Evolutionary conservation across 345 rosid genomes (phyloP), one percentile per base, ranked within the genome.

Genomic region (Lumnitzera racemosa): DNA sequence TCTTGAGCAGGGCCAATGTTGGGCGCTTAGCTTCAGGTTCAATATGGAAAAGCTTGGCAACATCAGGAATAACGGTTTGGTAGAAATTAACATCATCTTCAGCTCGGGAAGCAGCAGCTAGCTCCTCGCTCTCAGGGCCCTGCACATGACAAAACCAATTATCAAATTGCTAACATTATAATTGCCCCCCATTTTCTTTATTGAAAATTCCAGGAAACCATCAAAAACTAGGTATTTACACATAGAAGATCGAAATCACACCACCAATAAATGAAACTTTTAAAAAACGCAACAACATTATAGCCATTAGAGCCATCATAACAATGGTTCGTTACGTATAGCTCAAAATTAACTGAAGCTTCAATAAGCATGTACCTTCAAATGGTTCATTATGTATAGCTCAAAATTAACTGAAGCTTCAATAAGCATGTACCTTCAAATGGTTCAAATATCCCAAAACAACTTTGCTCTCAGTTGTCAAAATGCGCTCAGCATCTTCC

Each of bases 51-150:
- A 94, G 79, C 87, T 90, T 83, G 14, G 99, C 99, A 46, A 94
- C 91, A 69, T 84, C 92, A 25, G 97, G 81, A 70, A 74, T 88
- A 43, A 76, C 87, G 46, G 97, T 94, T 77, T 90, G 97, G 62
- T 90, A 94, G 75, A 94, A 86, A 76, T 70, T 83, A 70, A 88
- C 89, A 74, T 84, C 97, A 70, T 90, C 97, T 86, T 94, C 92
- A 61, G 74, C 81, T 72, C 89, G 82, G 17, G 95, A 88, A 70
- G 96, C 95, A 64, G 96, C 90, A 23, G 87, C 83, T 56, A 90
- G 78, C 67, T 88, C 89, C 23, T 88, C 92, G 29, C 87, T 86
- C 68, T 94, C 92, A 23, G 70, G 74, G 53, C 97, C 96, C 98
- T 92, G 74, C 52, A 50, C 12, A 57, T 49, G 10, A 56, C 25